Conservation (phyloP, 345 rosid genomes). For the Clausena lansium region DNA sequence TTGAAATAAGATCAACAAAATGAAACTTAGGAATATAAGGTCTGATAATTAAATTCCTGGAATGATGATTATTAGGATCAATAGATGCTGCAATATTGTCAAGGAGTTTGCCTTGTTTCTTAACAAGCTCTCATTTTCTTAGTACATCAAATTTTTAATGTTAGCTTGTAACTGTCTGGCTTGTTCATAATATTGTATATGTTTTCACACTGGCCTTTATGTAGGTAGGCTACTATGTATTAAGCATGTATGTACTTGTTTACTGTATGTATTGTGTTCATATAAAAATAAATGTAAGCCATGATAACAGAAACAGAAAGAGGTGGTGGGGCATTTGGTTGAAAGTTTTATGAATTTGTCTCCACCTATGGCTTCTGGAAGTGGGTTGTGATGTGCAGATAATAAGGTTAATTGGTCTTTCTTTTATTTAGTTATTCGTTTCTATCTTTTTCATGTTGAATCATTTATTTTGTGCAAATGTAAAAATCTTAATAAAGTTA, state of each 20-base stretch:
- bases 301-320: not conserved
- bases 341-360: slow-evolving; percentile 11
- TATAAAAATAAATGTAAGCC: not conserved
- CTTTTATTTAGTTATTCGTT: not conserved
- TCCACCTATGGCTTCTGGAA: slow-evolving; percentile 17
- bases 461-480: too few relatives aligned
- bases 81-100: not conserved
- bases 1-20: not conserved
- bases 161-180: not conserved
- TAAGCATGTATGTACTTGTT: not conserved
- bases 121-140: not conserved
- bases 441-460: too few relatives aligned
- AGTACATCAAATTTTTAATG: not conserved
- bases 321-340: not conserved
- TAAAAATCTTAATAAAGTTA: too few relatives aligned
- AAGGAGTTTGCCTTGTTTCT: not conserved
- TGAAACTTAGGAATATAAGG: not conserved
- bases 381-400: slow-evolving; percentile 1
- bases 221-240: not conserved
- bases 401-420: slow-evolving; percentile 2
- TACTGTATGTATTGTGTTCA: not conserved
- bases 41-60: not conserved
- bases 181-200: not conserved
- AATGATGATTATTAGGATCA: not conserved
- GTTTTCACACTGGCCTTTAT: not conserved